Conservation (phyloP, 192 early-diverging fungal species). For the Podila clonocystis region DNA sequence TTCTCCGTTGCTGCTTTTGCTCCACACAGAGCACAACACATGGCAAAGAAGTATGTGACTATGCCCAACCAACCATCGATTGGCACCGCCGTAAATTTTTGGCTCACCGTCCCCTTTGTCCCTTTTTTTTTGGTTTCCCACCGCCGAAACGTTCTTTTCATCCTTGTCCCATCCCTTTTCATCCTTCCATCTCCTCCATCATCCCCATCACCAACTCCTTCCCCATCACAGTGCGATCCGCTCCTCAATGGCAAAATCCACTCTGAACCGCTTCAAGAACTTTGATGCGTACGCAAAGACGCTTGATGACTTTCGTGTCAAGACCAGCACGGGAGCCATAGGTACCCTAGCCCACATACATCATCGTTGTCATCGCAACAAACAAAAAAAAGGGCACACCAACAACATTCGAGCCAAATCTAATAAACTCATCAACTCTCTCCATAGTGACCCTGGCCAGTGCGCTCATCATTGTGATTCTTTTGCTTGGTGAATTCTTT, state of each 20-base stretch:
- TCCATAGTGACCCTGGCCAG: conserved; percentile 81
- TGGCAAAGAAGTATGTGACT: no score
- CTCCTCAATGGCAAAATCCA: conserved; percentile 58
- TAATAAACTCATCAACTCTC: background rate
- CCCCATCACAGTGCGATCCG: background rate
- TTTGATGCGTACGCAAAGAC: conserved; percentile 97
- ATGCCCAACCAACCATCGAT: no score
- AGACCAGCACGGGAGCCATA: conserved; percentile 45
- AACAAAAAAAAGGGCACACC: background rate
- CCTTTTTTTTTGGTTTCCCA: background rate
- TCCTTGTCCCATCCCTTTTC: background rate
- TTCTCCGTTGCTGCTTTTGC: no score
- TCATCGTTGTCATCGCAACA: background rate
- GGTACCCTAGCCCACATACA: conserved; percentile 47
- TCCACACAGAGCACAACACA: no score
- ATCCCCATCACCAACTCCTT: background rate
- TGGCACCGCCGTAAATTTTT: no score
- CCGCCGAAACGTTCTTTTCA: background rate
- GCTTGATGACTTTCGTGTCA: conserved; percentile 87
- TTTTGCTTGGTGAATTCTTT: conserved; percentile 85
- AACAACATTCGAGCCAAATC: conserved; percentile 9
- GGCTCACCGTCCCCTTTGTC: background rate
- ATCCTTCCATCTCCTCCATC: background rate
- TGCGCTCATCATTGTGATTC: conserved; percentile 73
- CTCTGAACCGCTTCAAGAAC: conserved; percentile 64